Evolutionary conservation across 441 rosid species (phyloP).

Genomic region (California macrophylla): DNA sequence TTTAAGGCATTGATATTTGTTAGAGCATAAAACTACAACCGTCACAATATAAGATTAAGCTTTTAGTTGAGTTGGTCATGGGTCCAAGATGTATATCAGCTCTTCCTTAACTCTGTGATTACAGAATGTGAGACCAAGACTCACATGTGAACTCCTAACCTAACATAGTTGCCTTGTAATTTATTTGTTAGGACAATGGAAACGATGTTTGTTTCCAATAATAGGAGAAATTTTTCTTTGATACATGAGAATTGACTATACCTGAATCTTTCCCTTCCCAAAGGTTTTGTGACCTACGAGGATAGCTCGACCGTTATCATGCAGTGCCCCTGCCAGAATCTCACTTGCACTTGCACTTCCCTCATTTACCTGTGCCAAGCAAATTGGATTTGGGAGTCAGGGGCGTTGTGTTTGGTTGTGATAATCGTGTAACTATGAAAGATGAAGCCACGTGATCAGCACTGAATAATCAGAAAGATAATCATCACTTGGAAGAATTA

Average conservation of each 20-base stretch:
- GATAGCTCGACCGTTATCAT: slow-evolving; percentile 80
- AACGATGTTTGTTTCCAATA: background rate
- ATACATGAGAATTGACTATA: slow-evolving; percentile 12
- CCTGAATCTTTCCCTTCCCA: slow-evolving; percentile 92
- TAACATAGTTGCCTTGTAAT: background rate
- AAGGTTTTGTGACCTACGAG: slow-evolving; percentile 78
- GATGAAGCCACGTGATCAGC: background rate
- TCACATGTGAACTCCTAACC: too few species aligned
- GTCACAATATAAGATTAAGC: too few species aligned
- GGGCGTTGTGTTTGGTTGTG: background rate
- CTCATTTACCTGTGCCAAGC: slow-evolving; percentile 55
- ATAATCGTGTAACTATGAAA: background rate
- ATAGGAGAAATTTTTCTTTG: background rate
- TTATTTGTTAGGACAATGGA: background rate
- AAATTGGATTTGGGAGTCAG: background rate
- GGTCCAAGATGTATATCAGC: too few species aligned
- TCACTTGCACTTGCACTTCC: slow-evolving; percentile 95
- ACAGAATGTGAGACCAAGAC: too few species aligned
- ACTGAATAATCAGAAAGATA: background rate
- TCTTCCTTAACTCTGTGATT: too few species aligned
- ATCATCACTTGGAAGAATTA: background rate
- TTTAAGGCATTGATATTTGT: background rate
- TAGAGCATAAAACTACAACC: too few species aligned
- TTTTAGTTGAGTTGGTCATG: too few species aligned
- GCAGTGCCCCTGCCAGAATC: slow-evolving; percentile 84